A percentile compares a stretch with the other conserved stretches of the same genome.
These are phyloP conservation scores for Primulina huaijiensis DNA, from an alignment of 257 asterid genomes.

Conservation along the genomic window DNA sequence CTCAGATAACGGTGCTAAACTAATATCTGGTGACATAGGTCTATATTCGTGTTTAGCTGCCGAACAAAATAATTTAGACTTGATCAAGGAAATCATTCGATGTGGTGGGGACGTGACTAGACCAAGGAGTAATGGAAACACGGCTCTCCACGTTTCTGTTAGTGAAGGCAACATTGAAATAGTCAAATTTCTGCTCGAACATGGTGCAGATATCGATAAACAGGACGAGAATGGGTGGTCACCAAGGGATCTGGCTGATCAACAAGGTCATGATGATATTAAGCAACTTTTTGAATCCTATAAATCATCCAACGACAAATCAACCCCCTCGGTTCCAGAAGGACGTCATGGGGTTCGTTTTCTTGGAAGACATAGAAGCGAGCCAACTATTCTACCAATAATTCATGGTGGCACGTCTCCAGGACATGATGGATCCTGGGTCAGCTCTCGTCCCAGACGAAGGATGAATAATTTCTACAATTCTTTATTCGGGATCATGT, in stretches of 20 bases:
- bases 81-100: conserved; percentile 40
- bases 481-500: conserved; percentile 80
- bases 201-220: conserved; percentile 39
- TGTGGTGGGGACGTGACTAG: conserved; percentile 45
- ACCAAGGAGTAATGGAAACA: conserved; percentile 28
- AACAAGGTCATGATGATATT: conserved; percentile 58
- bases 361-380: conserved; percentile 49
- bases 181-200: conserved; percentile 44
- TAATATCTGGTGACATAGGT: conserved; percentile 39
- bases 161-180: conserved; percentile 47
- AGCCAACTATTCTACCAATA: conserved; percentile 29
- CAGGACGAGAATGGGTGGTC: conserved; percentile 45
- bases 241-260: conserved; percentile 47
- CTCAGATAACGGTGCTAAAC: conserved; percentile 40
- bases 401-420: conserved; percentile 27
- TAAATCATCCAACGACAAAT: conserved; percentile 9
- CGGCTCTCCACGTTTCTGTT: conserved; percentile 50
- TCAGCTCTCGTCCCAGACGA: conserved; percentile 49
- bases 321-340: conserved; percentile 23
- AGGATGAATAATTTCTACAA: conserved; percentile 55
- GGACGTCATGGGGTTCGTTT: conserved; percentile 33
- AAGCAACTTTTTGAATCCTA: conserved; percentile 34
- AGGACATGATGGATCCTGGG: conserved; percentile 41
- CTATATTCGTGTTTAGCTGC: conserved; percentile 44
- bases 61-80: conserved; percentile 39